Conservation (phyloP, 2,329 filamentous ascomycete genomes). For the Chaetomium strumarium region DNA sequence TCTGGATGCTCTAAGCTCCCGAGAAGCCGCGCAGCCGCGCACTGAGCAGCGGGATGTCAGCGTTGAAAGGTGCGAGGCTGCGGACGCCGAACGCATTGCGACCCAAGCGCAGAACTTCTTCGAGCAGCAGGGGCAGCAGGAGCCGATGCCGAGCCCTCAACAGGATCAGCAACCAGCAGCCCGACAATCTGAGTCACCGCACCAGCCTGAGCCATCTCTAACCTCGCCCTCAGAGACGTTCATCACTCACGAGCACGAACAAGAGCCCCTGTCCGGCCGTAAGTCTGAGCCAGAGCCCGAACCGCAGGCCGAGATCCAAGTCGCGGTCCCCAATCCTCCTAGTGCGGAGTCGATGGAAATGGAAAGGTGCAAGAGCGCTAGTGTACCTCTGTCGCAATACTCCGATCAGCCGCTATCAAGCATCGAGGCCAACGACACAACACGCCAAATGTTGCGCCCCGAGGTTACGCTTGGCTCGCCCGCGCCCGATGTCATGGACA, state of each 20-base stretch:
- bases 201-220: background rate
- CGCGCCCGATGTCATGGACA: slow-evolving; percentile 23
- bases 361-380: slow-evolving; percentile 2
- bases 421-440: slow-evolving; percentile 4
- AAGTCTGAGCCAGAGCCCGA: slow-evolving; percentile 4
- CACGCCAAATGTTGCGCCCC: slow-evolving; percentile 14
- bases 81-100: background rate
- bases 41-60: slow-evolving; percentile 7
- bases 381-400: slow-evolving; percentile 1
- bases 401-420: slow-evolving; percentile 1
- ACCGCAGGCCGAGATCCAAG: slow-evolving; percentile 12
- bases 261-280: background rate
- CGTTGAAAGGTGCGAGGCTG: background rate
- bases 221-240: background rate
- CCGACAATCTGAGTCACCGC: background rate
- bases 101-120: background rate
- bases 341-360: slow-evolving; percentile 18
- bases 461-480: slow-evolving; percentile 26
- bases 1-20: slow-evolving; percentile 5
- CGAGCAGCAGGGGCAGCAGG: background rate
- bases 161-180: background rate
- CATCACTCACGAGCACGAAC: background rate
- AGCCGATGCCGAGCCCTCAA: background rate
- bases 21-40: slow-evolving; percentile 4
- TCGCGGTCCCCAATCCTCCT: slow-evolving; percentile 3